phyloP scores from a whole-genome alignment of 228 moss, liverwort and hornwort species.

The Sphagnum magellanicum region DNA sequence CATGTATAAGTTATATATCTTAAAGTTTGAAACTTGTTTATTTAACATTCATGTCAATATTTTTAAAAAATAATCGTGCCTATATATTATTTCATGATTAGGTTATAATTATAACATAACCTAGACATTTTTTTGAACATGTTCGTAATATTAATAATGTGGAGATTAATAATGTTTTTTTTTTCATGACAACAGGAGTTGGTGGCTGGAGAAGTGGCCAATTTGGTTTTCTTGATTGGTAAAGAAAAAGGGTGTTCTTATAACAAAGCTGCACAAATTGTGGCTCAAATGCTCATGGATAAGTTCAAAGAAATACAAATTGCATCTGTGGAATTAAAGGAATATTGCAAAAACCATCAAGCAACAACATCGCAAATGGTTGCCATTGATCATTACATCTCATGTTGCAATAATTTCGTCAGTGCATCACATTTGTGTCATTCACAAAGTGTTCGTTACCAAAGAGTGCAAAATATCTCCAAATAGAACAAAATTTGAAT shows the following conservation, averaged over 20 bases:
- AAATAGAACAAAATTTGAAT: too few relatives aligned
- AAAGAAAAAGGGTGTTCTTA: conserved; percentile 15
- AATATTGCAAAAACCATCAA: not conserved
- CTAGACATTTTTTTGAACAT: not conserved
- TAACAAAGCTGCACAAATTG: conserved; percentile 11
- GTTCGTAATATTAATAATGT: too few relatives aligned
- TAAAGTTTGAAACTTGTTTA: not conserved
- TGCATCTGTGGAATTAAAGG: conserved; percentile 3
- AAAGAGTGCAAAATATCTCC: too few relatives aligned
- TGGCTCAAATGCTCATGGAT: conserved; percentile 11
- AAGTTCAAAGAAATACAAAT: conserved; percentile 10
- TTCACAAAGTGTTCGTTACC: too few relatives aligned
- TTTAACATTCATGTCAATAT: not conserved
- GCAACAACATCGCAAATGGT: not conserved
- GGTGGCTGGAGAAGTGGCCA: conserved; percentile 10
- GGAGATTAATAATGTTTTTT: not conserved
- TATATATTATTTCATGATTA: not conserved
- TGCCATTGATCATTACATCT: conserved; percentile 1
- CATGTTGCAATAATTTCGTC: not conserved
- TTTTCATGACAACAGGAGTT: conserved; percentile 8
- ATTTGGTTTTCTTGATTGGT: conserved; percentile 16
- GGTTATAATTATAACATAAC: too few relatives aligned
- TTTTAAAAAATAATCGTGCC: not conserved
- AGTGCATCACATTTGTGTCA: not conserved
- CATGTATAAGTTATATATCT: not conserved